Evolutionary conservation across 768 basidiomycete species (phyloP), one percentile per base, ranked within the genome.

Genomic region (Leccinum variicolor): DNA sequence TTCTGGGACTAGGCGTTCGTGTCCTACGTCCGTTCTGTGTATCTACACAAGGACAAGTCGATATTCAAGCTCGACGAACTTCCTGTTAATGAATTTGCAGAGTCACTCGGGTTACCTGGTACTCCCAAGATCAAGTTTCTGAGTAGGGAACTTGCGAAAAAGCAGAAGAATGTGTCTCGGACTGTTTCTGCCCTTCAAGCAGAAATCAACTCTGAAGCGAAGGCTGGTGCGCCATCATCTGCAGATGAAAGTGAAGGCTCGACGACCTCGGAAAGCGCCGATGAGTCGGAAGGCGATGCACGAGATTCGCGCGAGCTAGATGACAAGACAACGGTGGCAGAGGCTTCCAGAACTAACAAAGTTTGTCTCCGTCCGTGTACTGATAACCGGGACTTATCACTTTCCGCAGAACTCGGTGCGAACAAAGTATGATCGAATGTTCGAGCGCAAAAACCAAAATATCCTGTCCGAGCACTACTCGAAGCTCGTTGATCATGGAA

Each of bases 401-500:
- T 17, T 33, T 50, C 48, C 52, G 14, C 59, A 79, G 78, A 65
- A 72, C 46, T 68, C 70, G 10, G 86, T 90, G 0, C 84, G 90
- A 52, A 98, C 96, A 3, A 98, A 96, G 74, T 97, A 98, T 71
- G 96, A 98, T 73, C 85, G 92, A 53, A 98, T 99, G 94, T 98
- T 98, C 69, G 90, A 91, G 67, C 85, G 95, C 56, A 96, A 92
- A 72, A 98, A 97, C 69, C 95, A 97, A 71, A 88, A 86, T 61
- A 87, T 98, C 50, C 81, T 98, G 31, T 93, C 94, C 0, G 84
- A 86, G 58, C 94, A 97, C 72, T 98, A 97, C 75, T 81, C 78
- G 56, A 93, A 92, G 67, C 85, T 99, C 39, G 78, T 98, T 58
- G 90, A 92, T 59, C 87, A 87, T 62, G 77, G 76, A 43, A 76